Evolutionary conservation across 345 rosid species (phyloP).

Genomic region (Cardiospermum halicacabum): DNA sequence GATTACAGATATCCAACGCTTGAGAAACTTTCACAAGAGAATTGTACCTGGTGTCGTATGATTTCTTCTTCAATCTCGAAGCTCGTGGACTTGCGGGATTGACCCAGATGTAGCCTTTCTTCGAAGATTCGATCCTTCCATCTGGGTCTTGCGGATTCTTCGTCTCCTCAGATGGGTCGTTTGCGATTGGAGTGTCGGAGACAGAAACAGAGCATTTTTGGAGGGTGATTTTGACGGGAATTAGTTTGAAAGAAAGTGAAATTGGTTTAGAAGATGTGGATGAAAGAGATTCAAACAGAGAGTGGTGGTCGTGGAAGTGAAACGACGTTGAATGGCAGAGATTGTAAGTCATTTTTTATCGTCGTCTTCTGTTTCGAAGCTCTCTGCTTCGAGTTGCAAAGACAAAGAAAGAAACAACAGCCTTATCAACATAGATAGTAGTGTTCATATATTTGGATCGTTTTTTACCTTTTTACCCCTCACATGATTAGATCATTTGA

Average conservation of each 20-base stretch:
- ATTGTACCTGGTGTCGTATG: conserved; percentile 76
- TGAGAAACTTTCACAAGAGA: conserved; percentile 60
- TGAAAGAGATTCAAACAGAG: conserved; percentile 32
- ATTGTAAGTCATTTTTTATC: conserved; percentile 47
- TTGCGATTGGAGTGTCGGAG: conserved; percentile 27
- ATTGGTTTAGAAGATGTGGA: conserved; percentile 22
- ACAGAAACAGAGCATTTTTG: conserved; percentile 44
- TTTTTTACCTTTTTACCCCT: background rate
- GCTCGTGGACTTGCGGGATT: conserved; percentile 84
- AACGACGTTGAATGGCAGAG: conserved; percentile 47
- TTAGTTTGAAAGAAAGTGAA: conserved; percentile 19
- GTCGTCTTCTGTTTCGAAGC: background rate
- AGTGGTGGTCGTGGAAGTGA: conserved; percentile 35
- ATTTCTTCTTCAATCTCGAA: conserved; percentile 46
- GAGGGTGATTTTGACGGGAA: conserved; percentile 28
- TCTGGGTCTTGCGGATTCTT: conserved; percentile 17
- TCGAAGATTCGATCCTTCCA: conserved; percentile 18
- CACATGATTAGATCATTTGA: background rate
- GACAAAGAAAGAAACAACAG: background rate
- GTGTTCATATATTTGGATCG: background rate
- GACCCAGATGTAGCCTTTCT: conserved; percentile 65
- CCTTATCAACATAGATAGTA: background rate
- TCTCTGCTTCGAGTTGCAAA: background rate
- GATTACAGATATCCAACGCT: conserved; percentile 45
- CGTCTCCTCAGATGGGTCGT: conserved; percentile 14